phyloP scores from a whole-genome alignment of 2,329 filamentous ascomycete species.

The Fusarium pilosicola region DNA sequence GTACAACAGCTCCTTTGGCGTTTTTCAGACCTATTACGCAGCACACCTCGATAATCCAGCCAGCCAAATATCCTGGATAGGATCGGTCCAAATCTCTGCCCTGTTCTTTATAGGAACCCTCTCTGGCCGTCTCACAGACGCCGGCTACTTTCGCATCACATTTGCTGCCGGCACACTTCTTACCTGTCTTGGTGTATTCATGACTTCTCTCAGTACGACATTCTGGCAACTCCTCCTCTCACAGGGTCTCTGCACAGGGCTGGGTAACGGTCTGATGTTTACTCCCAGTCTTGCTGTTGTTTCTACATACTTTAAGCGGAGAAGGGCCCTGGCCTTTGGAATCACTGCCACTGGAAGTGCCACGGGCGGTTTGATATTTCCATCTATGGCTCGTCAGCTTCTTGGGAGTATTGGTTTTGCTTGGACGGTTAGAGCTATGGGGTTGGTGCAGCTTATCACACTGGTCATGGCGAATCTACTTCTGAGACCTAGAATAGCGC shows the following conservation, averaged over 20 bases:
- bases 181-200: background rate
- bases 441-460: background rate
- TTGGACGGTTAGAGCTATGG: background rate
- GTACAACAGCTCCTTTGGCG: conserved; percentile 11
- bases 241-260: background rate
- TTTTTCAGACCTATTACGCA: background rate
- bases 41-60: background rate
- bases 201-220: background rate
- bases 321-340: background rate
- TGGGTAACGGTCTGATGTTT: background rate
- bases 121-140: background rate
- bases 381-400: background rate
- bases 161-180: background rate
- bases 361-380: background rate
- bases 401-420: background rate
- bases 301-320: background rate
- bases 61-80: background rate
- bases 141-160: background rate
- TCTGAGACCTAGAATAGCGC: background rate
- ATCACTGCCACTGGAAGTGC: background rate
- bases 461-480: background rate
- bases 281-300: background rate
- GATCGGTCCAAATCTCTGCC: background rate
- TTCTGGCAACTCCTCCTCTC: background rate
- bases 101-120: background rate